Conservation (phyloP, 2,329 filamentous ascomycete species). For the Sporothrix variecibatus region DNA sequence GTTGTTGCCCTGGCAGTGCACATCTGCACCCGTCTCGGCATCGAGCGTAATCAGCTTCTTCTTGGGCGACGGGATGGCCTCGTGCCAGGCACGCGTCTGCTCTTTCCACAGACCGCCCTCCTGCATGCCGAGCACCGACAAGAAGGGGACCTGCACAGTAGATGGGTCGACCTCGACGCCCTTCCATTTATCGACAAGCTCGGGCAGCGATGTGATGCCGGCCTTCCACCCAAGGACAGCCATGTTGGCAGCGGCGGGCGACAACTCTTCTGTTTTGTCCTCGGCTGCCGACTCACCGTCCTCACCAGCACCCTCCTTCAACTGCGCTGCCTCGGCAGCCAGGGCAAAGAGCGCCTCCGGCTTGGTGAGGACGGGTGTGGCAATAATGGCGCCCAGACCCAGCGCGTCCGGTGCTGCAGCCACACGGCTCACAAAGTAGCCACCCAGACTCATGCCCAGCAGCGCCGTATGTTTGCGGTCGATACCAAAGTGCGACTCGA, state of each 20-base stretch:
- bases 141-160: neutral
- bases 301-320: neutral
- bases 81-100: constrained; percentile 5
- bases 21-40: neutral
- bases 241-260: neutral
- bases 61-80: neutral
- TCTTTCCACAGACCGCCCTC: constrained; percentile 4
- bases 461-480: neutral
- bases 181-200: neutral
- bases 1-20: constrained; percentile 1
- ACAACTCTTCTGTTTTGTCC: neutral
- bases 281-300: neutral
- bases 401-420: neutral
- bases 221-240: neutral
- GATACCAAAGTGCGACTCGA: neutral
- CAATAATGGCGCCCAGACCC: neutral
- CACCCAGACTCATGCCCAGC: neutral
- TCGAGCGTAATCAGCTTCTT: neutral
- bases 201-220: neutral
- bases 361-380: neutral
- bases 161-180: neutral
- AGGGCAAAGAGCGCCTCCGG: neutral
- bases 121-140: constrained; percentile 1
- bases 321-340: neutral
- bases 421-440: neutral